phyloP scores from a whole-genome alignment of 192 early-diverging fungal genomes.

The Umbelopsis isabellina region DNA sequence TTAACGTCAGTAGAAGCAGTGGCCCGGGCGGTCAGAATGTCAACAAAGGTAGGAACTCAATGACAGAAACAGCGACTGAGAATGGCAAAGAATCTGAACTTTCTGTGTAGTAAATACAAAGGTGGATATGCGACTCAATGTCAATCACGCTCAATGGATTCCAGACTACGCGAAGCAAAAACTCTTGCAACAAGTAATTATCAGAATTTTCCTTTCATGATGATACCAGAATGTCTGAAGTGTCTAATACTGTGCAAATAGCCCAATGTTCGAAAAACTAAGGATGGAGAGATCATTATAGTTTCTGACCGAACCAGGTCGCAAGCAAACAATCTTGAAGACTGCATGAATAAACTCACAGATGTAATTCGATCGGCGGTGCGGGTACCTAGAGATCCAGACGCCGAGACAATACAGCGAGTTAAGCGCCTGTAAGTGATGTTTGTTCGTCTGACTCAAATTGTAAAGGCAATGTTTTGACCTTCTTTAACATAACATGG shows the following conservation, averaged over 20 bases:
- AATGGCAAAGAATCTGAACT: not conserved
- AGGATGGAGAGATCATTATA: constrained; percentile 71
- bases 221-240: too few relatives aligned
- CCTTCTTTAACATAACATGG: not conserved
- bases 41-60: constrained; percentile 71
- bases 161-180: constrained; percentile 70
- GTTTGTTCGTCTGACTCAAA: not conserved
- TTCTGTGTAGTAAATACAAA: constrained; percentile 74
- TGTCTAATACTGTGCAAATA: too few relatives aligned
- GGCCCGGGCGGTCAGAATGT: constrained; percentile 94
- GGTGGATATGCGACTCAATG: constrained; percentile 75
- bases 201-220: constrained; percentile 3
- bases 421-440: constrained; percentile 62
- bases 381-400: constrained; percentile 67
- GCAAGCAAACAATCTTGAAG: constrained; percentile 77
- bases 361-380: constrained; percentile 62
- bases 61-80: not conserved
- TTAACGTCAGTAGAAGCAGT: constrained; percentile 71
- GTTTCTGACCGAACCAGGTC: constrained; percentile 78
- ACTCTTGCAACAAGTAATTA: constrained; percentile 51
- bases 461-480: not conserved
- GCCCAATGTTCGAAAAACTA: constrained; percentile 54
- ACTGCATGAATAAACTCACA: constrained; percentile 76
- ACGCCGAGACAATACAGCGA: constrained; percentile 60
- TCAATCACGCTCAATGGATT: constrained; percentile 72